phyloP scores from a whole-genome alignment of 2,329 filamentous ascomycete genomes.

The Ascochyta koolunga region DNA sequence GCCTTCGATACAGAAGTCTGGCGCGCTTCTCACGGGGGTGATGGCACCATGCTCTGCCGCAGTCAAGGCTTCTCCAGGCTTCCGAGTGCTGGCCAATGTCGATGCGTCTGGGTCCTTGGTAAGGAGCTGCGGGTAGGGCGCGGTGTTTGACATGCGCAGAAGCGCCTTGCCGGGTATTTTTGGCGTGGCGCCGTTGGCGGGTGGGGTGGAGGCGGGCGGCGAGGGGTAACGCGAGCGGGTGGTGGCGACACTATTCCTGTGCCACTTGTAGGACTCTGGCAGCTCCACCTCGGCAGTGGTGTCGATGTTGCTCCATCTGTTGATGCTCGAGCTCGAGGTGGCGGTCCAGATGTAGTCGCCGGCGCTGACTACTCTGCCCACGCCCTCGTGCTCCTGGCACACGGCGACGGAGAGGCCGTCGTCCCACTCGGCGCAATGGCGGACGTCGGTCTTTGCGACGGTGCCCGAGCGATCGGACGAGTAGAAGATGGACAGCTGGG shows the following conservation, averaged over 20 bases:
- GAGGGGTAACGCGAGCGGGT: conserved; percentile 51
- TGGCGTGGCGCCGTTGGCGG: conserved; percentile 47
- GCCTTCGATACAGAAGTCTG: conserved; percentile 75
- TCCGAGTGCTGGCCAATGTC: conserved; percentile 59
- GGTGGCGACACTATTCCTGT: conserved; percentile 61
- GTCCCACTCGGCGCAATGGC: conserved; percentile 76
- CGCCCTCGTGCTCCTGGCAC: conserved; percentile 87
- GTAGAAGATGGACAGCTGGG: conserved; percentile 87
- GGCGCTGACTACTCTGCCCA: conserved; percentile 67
- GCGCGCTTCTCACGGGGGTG: conserved; percentile 50
- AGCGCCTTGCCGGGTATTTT: conserved; percentile 80
- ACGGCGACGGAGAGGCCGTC: conserved; percentile 90
- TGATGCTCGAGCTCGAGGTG: conserved; percentile 88
- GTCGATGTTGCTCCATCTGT: conserved; percentile 87
- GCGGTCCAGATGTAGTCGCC: conserved; percentile 88
- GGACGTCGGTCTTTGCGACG: conserved; percentile 94
- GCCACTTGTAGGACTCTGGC: conserved; percentile 55
- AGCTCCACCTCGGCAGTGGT: conserved; percentile 72
- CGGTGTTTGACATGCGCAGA: conserved; percentile 82
- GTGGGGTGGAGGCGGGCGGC: conserved; percentile 41
- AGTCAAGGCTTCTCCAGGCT: conserved; percentile 63
- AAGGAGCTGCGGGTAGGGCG: conserved; percentile 69
- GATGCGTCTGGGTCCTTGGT: conserved; percentile 62
- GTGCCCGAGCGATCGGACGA: conserved; percentile 90
- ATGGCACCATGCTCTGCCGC: conserved; percentile 43